phyloP scores from a whole-genome alignment of 2,329 filamentous ascomycete species.

The Diaporthe batatas region DNA sequence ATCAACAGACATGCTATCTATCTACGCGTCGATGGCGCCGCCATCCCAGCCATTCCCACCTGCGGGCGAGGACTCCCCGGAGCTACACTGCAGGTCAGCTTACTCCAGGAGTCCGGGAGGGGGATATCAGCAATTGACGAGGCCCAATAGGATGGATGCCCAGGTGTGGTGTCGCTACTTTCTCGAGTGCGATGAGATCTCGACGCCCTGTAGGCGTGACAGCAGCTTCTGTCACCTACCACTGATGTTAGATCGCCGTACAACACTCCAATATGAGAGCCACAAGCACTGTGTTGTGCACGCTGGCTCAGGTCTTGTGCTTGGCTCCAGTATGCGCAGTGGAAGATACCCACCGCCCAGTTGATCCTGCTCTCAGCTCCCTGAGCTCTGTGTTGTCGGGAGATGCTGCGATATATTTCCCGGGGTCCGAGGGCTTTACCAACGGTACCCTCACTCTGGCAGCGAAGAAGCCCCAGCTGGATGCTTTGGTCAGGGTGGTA shows the following conservation, averaged over 20 bases:
- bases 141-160: background rate
- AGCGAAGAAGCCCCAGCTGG: constrained; percentile 40
- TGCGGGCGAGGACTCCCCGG: background rate
- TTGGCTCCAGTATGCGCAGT: background rate
- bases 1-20: background rate
- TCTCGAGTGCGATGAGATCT: background rate
- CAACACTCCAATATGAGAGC: background rate
- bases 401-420: constrained; percentile 20
- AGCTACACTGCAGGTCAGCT: constrained; percentile 17
- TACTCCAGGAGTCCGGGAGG: background rate
- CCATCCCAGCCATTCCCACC: constrained; percentile 7
- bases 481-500: constrained; percentile 44
- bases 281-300: background rate
- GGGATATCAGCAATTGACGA: background rate
- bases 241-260: background rate
- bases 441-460: background rate
- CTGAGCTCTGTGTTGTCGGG: constrained; percentile 13
- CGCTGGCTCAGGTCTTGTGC: background rate
- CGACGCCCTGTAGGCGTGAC: background rate
- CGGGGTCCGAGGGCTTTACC: constrained; percentile 8
- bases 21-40: constrained; percentile 3
- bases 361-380: background rate
- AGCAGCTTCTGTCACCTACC: too few relatives aligned
- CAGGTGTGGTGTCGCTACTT: background rate
- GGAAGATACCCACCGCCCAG: background rate